Conservation (phyloP, 208 protist genomes). For the Borovskyia barvae region DNA sequence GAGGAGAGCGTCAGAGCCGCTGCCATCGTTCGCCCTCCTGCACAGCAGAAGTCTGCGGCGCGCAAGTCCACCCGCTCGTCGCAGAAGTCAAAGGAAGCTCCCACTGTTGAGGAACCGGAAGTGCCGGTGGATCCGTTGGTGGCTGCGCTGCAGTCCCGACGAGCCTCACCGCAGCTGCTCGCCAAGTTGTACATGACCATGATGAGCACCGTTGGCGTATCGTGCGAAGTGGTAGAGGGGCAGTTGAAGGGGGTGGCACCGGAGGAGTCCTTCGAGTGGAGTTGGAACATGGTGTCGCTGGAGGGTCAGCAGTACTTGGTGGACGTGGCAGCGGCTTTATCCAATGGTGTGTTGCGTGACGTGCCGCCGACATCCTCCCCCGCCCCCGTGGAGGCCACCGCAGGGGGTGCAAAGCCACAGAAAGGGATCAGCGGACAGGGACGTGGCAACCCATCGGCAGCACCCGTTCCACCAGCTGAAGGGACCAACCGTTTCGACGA, state of each 20-base stretch:
- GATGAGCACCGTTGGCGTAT: conserved; percentile 38
- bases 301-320: conserved; percentile 52
- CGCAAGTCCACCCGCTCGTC: not conserved
- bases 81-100: conserved; percentile 10
- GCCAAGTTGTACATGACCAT: conserved; percentile 65
- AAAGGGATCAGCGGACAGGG: too few relatives aligned
- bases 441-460: too few relatives aligned
- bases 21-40: not conserved
- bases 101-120: conserved; percentile 7
- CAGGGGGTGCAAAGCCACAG: not conserved
- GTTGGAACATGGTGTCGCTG: conserved; percentile 70
- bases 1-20: conserved; percentile 1
- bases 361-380: not conserved
- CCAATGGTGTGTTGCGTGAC: conserved; percentile 30
- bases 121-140: conserved; percentile 31
- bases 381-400: not conserved
- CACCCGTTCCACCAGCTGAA: not conserved
- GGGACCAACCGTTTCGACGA: not conserved
- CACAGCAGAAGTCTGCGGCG: conserved; percentile 8
- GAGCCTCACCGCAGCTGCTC: conserved; percentile 30
- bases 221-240: conserved; percentile 53
- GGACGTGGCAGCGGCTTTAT: conserved; percentile 49
- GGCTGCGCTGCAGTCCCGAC: conserved; percentile 38
- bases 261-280: conserved; percentile 60
- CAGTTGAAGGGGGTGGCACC: conserved; percentile 45